phyloP scores from a whole-genome alignment of 305 asterid genomes.

The Lippia alba region DNA sequence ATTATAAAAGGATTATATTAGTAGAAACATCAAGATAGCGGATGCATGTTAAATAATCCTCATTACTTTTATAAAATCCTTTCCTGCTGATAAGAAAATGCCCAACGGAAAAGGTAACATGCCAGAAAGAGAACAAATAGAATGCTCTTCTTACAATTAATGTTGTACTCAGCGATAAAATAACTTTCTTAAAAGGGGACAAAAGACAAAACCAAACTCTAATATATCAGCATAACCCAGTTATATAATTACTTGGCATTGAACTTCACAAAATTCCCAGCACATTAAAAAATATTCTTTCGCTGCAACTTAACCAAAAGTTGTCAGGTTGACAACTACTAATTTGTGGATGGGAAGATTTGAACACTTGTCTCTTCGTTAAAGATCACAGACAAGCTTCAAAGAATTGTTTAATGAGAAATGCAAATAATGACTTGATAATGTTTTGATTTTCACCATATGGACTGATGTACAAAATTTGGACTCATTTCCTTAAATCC shows the following conservation, averaged over 20 bases:
- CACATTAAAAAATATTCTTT: not conserved
- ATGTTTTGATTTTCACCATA: slow-evolving; percentile 7
- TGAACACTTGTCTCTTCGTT: not conserved
- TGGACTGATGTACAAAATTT: not conserved
- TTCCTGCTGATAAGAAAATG: not conserved
- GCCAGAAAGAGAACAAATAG: not conserved
- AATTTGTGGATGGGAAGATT: slow-evolving; percentile 19
- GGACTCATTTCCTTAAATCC: not conserved
- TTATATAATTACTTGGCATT: not conserved
- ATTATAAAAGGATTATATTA: not conserved
- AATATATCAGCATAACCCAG: not conserved
- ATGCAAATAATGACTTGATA: slow-evolving; percentile 11
- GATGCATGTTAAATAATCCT: not conserved
- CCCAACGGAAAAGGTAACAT: not conserved
- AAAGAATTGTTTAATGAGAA: not conserved
- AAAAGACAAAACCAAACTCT: not conserved
- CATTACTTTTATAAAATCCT: slow-evolving; percentile 4
- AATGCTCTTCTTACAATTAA: not conserved
- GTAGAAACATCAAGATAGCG: not conserved
- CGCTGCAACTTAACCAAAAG: not conserved
- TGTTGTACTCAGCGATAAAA: not conserved
- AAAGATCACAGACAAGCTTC: slow-evolving; percentile 8
- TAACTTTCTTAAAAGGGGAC: not conserved
- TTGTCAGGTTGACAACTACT: not conserved
- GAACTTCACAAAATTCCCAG: not conserved